These are phyloP conservation scores for Paratinospora sagittata DNA, from an alignment of 164 flowering plant species.

Conservation along the genomic window DNA sequence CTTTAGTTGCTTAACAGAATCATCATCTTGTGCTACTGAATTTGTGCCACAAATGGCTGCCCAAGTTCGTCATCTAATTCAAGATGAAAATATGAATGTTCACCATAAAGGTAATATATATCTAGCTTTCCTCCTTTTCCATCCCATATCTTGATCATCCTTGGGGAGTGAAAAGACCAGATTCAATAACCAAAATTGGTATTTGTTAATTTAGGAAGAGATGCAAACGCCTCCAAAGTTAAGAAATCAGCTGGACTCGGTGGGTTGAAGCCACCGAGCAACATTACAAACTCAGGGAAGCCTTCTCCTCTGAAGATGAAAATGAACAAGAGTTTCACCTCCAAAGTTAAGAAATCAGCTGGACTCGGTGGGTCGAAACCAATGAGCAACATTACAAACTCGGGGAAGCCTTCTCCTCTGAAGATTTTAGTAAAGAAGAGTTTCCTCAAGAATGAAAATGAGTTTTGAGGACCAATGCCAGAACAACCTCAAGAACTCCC, in stretches of 20 bases:
- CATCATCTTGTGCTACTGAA: too few species aligned
- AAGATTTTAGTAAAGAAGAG: too few species aligned
- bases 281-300: slow-evolving; percentile 59
- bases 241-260: slow-evolving; percentile 26
- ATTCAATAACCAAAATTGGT: not conserved
- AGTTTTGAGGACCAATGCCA: slow-evolving; percentile 38
- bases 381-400: too few species aligned
- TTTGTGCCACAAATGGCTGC: slow-evolving; percentile 10
- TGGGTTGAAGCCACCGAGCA: slow-evolving; percentile 48
- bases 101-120: not conserved
- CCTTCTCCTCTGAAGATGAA: slow-evolving; percentile 23
- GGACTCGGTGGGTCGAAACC: too few species aligned
- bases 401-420: too few species aligned
- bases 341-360: too few species aligned
- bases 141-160: too few species aligned
- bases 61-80: slow-evolving; percentile 1
- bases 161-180: not conserved
- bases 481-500: slow-evolving; percentile 42
- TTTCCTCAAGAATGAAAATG: too few species aligned
- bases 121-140: not conserved
- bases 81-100: slow-evolving; percentile 10
- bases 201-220: slow-evolving; percentile 23
- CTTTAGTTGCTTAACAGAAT: too few species aligned
- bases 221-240: slow-evolving; percentile 22
- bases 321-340: slow-evolving; percentile 27